Percentiles rank a stretch among this genome's conserved stretches.
Evolutionary conservation across 345 rosid species (phyloP).

Genomic region (Corchorus capsularis): DNA sequence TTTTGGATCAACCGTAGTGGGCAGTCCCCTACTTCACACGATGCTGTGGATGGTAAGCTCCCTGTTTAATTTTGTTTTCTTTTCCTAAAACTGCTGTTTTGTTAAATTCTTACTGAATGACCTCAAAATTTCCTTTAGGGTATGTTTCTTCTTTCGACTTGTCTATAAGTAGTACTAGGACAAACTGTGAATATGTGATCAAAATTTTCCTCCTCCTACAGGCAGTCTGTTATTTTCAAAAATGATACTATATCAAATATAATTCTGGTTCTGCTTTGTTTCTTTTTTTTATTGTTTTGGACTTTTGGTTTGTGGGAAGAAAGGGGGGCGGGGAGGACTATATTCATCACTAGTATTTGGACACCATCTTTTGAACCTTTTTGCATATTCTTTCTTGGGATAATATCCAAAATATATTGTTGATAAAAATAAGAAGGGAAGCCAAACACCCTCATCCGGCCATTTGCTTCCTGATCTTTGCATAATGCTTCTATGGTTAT

Average conservation of each 20-base stretch:
- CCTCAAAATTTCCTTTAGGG: background rate
- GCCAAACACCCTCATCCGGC: background rate
- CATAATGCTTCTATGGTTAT: background rate
- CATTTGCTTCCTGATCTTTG: background rate
- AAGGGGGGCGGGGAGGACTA: no score
- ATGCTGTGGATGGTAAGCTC: slow-evolving; percentile 73
- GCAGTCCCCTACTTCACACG: slow-evolving; percentile 65
- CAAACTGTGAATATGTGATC: background rate
- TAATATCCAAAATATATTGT: background rate
- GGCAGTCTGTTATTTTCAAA: background rate
- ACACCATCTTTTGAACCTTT: background rate
- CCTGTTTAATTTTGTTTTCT: background rate
- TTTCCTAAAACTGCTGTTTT: background rate
- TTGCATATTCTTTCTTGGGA: background rate
- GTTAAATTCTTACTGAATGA: background rate
- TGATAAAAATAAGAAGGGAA: background rate
- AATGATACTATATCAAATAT: background rate
- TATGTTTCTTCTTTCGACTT: background rate
- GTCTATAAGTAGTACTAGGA: background rate
- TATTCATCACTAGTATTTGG: background rate
- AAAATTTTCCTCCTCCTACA: no score
- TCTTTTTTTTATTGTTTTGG: background rate
- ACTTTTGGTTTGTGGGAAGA: no score
- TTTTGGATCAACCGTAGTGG: slow-evolving; percentile 66
- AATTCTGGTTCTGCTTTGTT: slow-evolving; percentile 2